Base-by-base conservation (phyloP, 1,284 basidiomycete genomes). In the Trichosporon asahii region DNA sequence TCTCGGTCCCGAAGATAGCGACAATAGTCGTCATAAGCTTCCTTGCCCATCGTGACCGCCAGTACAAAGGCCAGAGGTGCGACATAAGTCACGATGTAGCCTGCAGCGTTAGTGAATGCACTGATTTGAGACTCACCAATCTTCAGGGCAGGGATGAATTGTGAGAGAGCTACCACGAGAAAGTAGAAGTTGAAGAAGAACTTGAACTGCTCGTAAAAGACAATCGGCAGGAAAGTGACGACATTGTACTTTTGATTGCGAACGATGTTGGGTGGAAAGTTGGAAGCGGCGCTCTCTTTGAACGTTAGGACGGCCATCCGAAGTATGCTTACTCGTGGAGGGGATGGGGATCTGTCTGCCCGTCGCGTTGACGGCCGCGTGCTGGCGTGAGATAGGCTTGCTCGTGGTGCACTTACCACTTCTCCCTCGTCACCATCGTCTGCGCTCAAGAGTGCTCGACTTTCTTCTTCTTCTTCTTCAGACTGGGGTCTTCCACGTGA, bases 131-230 rank as follows among this genome's bases (percentile, higher is more conserved):
- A 15, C 14, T n/a, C 57, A 92, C 93, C 95, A 71, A 98, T 99
- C 85, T 95, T 96, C 74, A 99, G 88, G 0, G 95, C 92, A 3
- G 96, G 97, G 9, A 99, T 86, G 78, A 99, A 98, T 81, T 99
- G 96, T 33, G 92, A 95, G 3, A 99, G 86, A 0, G 97, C 96
- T 15, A 99, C 97, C 14, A 98, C 89, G 3, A 99, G 88, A 80
- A 99, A 99, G 84, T 99, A 99, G 14, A 99, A 88, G 82, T 99
- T 99, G 90, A 98, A 99, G 87, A 99, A 99, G 87, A 97, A 98
- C 84, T 98, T 99, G 91, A 99, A 99, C 83, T 99, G 97, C 83
- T 98, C 95, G 84, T 98, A 99, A 81, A 99, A 90, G 57, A 99
- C 95, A 72, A 98, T 88, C 0, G 96, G 96, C 3, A 99, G 87